These are phyloP conservation scores for Polyplosphaeria fusca DNA, from an alignment of 495 filamentous ascomycete genomes.

Conservation along the genomic window DNA sequence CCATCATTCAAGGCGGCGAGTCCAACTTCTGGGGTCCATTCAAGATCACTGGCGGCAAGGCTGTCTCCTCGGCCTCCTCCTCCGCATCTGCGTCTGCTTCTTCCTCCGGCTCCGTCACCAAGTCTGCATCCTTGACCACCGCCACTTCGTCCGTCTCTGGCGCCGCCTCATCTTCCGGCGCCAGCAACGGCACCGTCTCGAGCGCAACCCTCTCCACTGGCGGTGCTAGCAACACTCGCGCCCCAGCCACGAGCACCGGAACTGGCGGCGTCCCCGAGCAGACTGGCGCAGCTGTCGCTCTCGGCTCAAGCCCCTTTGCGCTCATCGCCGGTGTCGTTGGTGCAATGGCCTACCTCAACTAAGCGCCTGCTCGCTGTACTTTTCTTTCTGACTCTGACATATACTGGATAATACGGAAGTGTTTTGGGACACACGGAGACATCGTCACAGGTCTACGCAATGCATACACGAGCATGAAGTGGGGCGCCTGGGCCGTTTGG, in stretches of 20 bases:
- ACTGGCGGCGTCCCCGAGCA: conserved; percentile 15
- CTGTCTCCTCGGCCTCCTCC: conserved; percentile 1
- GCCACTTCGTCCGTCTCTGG: conserved; percentile 1
- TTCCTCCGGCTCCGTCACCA: conserved; percentile 15
- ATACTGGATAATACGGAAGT: not conserved
- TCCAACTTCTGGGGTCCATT: conserved; percentile 42
- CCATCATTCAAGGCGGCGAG: conserved; percentile 37
- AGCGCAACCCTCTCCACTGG: conserved; percentile 10
- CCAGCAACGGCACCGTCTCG: conserved; percentile 8
- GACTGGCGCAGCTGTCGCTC: conserved; percentile 26
- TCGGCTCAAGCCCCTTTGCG: conserved; percentile 37
- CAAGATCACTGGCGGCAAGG: conserved; percentile 32
- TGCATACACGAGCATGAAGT: no score
- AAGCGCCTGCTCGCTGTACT: not conserved
- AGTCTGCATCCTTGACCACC: conserved; percentile 3
- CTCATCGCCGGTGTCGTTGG: conserved; percentile 40
- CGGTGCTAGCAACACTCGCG: conserved; percentile 14
- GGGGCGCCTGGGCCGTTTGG: not conserved
- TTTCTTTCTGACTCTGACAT: conserved; percentile 1
- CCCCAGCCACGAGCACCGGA: conserved; percentile 6
- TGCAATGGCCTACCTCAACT: conserved; percentile 40
- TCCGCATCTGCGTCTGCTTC: conserved; percentile 12
- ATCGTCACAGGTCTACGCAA: not conserved
- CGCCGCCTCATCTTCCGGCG: conserved; percentile 1
- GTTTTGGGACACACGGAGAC: not conserved